Base-by-base conservation (phyloP, 176 grass and related monocot genomes). In the Carex scoparia region DNA sequence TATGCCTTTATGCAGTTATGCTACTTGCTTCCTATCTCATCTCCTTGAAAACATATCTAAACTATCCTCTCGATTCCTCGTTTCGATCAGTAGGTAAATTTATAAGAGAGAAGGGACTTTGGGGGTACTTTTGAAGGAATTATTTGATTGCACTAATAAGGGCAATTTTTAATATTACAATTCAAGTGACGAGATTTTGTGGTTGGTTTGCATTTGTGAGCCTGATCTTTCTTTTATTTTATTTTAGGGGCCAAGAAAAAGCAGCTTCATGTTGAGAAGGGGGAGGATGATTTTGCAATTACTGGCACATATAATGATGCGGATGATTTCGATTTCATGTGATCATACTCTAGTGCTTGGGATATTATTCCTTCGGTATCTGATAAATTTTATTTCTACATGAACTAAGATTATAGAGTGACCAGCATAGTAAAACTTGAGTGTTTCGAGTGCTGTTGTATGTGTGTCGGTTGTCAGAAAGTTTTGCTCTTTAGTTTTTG, bases 261-360 rank as follows among this genome's bases (percentile, higher is more conserved):
- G 84, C 94, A 96, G 84, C 94, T 96, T 64, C 87, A 89, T 71
- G 89, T 96, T 6, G 94, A 93, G 69, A 96, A 93, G 80, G 89
- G 30, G 4, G 91, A 90, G 0, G 94, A 95, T 1, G 94, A 96
- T 27, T 96, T 93, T 62, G 87, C 89, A 46, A 88, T 87, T 1
- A 48, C 68, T 48, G 89, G 81, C 7, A 65, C 86, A 64, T 93
- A 84, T 61, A 84, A 93, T 23, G 84, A 88, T 1, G 84, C 86
- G 0, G 94, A 96, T 16, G 94, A 91, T 49, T 96, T 72, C 12
- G 89, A 96, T 77, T 96, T 96, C 86, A 96, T 96, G 91, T 96
- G 89, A 96, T 90, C 44, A 79, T 67, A 23, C 15, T 72, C 48
- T 51, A n/a, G 9, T 23, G 31, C 4, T 83, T 10, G 32, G 11